A percentile compares a stretch with the other conserved stretches of the same genome.
Conservation (phyloP, 2,329 filamentous ascomycete species). For the Fusarium duplospermum region DNA sequence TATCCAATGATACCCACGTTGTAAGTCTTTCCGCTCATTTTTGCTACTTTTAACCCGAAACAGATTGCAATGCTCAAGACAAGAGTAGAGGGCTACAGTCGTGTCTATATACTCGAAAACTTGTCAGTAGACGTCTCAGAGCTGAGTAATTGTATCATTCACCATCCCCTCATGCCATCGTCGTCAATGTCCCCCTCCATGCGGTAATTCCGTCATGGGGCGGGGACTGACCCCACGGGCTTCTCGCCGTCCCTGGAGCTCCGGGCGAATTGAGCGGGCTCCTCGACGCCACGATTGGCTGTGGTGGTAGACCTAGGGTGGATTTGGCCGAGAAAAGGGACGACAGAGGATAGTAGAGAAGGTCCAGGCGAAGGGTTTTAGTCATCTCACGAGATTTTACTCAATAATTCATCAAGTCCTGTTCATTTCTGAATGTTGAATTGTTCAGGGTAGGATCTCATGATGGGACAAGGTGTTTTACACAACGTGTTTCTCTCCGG, state of each 20-base stretch:
- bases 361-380: slow-evolving; percentile 38
- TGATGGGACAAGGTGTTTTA: background rate
- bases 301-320: slow-evolving; percentile 15
- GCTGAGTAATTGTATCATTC: slow-evolving; percentile 14
- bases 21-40: slow-evolving; percentile 54
- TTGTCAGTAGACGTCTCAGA: background rate
- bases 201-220: slow-evolving; percentile 39
- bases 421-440: background rate
- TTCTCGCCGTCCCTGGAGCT: slow-evolving; percentile 29
- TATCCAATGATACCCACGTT: slow-evolving; percentile 65
- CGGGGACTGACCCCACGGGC: slow-evolving; percentile 38
- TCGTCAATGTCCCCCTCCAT: slow-evolving; percentile 15
- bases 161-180: slow-evolving; percentile 1
- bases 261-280: slow-evolving; percentile 11
- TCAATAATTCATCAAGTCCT: background rate
- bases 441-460: background rate
- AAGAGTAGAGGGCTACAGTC: background rate
- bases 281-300: slow-evolving; percentile 27
- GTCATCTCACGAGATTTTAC: slow-evolving; percentile 16
- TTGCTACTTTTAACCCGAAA: background rate
- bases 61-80: background rate
- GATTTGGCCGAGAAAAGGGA: slow-evolving; percentile 40
- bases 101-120: background rate
- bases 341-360: slow-evolving; percentile 11
- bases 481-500: slow-evolving; percentile 4